Base-by-base conservation (phyloP, 345 rosid species). In the Citrus cavaleriei region DNA sequence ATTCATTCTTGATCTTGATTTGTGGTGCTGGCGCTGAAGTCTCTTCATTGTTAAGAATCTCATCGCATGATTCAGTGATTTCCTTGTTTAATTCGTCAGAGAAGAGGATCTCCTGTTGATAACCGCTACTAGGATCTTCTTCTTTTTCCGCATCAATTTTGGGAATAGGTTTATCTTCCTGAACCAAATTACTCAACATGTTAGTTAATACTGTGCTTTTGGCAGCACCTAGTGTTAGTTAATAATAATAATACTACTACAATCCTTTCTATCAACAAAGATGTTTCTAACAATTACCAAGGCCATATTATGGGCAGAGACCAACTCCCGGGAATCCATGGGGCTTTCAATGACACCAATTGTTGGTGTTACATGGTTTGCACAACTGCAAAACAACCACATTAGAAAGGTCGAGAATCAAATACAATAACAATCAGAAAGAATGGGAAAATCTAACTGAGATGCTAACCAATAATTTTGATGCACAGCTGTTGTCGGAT, bases 121-220 rank as follows among this genome's bases (percentile, higher is more conserved):
- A 62, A 12, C 57, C 7, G 14, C 30, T 19, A 40, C 30, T 19
- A 40, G 72, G 49, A 69, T 76, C 24, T 19, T 54, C 55, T 64
- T 73, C 82, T 25, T 61, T 61, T 57, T 70, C 64, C 38, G 61
- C 82, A 54, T 65, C 73, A 69, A 10, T 40, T 58, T 30, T 7
- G 10, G 49, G 75, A 78, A 68, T 30, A 8, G 78, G 72, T 28
- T 72, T 74, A 64, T 84, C 85, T 72, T 66, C 87, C 91, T 88
- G 79, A 70, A 75, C 70, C 85, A 70, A 72, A 82, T 70, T 38
- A 42, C 40, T 7, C 57, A 42, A 46, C 63, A 55, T 49, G n/a
- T 75, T 8, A 70, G 25, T 54, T 54, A 54, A 3, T 18, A 25
- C 28, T 25, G 18, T 74, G 10, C 28, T 4, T 42, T 40, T 42